Evolutionary conservation across 306 rosid species (phyloP), one percentile per base, ranked within the genome.

Genomic region (Cercis canadensis): DNA sequence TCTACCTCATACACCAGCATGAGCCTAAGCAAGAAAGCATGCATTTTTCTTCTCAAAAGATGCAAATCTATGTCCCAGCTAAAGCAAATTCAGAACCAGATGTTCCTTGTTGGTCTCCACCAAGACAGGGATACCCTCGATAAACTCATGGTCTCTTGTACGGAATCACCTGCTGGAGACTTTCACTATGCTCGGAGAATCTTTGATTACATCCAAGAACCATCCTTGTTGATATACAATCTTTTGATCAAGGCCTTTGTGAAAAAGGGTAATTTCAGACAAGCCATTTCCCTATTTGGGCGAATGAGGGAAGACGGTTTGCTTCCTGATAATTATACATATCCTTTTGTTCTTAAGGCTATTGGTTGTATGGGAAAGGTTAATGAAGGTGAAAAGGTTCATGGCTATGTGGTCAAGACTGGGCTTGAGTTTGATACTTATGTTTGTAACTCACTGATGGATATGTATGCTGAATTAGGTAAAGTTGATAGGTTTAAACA

Each of bases 371-470:
- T 79, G 62, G 70, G 92, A 50, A 80, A 79, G 50, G 55, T 49
- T 53, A 34, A 21, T 19, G 85, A 84, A 46, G 90, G 87, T 18
- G 51, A 51, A 86, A 83, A 81, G 52, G 85, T 83, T n/a, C 97
- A 90, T 81, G 89, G 89, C 32, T 77, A 85, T 67, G 87, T 75
- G 32, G 63, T 83, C 14, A 88, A 86, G 63, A 77, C 81, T 39
- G 90, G 89, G 33, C 65, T 86, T 74, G 81, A 51, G 33, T 83
- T 59, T 75, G 97, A 88, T 76, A 5, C 76, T 49, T 90, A 79
- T 80, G 92, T 91, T 65, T 80, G 88, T 78, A 91, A 91, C 76
- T 91, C 97, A 8, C 81, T 88, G 31, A 79, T 91, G 81, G 87
- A 74, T 46, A 85, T 89, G 91, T 87, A 85, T 67, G 84, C 86